phyloP scores from a whole-genome alignment of 805 yeast genomes.

The Starmerella potacharoeniae region DNA sequence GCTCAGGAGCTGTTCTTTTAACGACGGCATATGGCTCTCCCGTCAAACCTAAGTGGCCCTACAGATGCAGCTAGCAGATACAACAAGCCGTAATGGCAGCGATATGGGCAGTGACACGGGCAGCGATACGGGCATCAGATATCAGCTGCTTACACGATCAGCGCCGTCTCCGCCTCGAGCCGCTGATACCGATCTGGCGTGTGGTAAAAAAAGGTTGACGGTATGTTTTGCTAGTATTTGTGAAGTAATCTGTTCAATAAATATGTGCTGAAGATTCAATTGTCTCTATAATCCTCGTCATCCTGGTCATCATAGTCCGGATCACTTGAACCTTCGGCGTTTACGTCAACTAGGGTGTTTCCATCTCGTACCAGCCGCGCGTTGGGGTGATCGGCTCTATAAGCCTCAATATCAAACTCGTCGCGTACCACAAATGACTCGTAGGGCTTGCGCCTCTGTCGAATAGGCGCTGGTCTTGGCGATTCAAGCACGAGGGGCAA shows the following conservation, averaged over 20 bases:
- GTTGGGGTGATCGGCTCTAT: conserved; percentile 12
- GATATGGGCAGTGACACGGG: background rate
- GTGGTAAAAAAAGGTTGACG: no score
- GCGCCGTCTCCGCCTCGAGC: background rate
- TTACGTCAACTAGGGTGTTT: background rate
- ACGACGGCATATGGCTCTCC: background rate
- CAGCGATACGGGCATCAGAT: background rate
- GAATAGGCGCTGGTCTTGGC: background rate
- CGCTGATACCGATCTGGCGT: no score
- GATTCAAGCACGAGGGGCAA: conserved; percentile 15
- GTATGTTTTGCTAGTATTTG: no score
- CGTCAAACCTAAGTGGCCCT: no score
- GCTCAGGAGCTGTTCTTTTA: conserved; percentile 38
- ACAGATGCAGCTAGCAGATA: background rate
- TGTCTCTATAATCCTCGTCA: background rate
- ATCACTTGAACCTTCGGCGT: background rate
- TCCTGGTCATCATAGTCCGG: background rate
- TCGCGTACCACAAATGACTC: conserved; percentile 10
- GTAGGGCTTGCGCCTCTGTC: background rate
- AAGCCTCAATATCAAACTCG: conserved; percentile 16
- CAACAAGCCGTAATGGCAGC: no score
- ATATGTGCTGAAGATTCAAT: background rate
- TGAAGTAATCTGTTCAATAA: background rate
- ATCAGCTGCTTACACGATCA: background rate
- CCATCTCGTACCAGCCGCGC: conserved; percentile 6